A percentile compares a stretch with the other conserved stretches of the same genome.
Evolutionary conservation across 768 basidiomycete species (phyloP).

Genomic region (Lactarius indigo): DNA sequence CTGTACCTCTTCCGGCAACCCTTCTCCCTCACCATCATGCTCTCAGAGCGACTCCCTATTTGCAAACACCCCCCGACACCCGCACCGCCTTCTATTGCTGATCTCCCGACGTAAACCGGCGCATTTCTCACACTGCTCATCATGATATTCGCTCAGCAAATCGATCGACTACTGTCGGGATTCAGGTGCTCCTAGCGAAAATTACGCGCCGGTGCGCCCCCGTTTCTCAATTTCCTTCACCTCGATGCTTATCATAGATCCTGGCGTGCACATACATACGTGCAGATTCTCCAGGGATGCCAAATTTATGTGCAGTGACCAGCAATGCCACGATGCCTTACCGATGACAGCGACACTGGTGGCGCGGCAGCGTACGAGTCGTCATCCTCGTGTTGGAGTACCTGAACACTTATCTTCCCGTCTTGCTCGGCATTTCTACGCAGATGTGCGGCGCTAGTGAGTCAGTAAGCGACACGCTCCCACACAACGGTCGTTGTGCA

Average conservation of each 20-base stretch:
- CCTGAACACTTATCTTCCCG: too few relatives aligned
- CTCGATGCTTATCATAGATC: background rate
- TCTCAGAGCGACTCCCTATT: slow-evolving; percentile 78
- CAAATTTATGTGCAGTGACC: slow-evolving; percentile 19
- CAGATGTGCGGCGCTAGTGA: too few relatives aligned
- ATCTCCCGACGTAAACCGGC: slow-evolving; percentile 79
- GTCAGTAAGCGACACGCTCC: too few relatives aligned
- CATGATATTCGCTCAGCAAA: slow-evolving; percentile 9
- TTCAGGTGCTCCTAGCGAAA: slow-evolving; percentile 18
- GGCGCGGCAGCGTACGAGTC: too few relatives aligned
- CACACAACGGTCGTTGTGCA: too few relatives aligned
- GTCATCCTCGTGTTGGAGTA: too few relatives aligned
- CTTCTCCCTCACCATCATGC: slow-evolving; percentile 83
- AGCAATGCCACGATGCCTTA: slow-evolving; percentile 20
- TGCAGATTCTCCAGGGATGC: slow-evolving; percentile 20
- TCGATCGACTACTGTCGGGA: too few relatives aligned
- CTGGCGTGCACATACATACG: background rate
- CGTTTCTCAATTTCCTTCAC: background rate
- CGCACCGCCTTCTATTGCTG: slow-evolving; percentile 85
- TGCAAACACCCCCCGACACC: slow-evolving; percentile 82
- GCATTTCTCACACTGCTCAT: slow-evolving; percentile 11
- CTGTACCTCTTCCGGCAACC: slow-evolving; percentile 84
- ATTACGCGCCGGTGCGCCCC: slow-evolving; percentile 21
- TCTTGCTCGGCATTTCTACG: too few relatives aligned
- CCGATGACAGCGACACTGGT: too few relatives aligned